Conservation (phyloP, 225 moss, liverwort and hornwort species). For the Marchantia paleacea region DNA sequence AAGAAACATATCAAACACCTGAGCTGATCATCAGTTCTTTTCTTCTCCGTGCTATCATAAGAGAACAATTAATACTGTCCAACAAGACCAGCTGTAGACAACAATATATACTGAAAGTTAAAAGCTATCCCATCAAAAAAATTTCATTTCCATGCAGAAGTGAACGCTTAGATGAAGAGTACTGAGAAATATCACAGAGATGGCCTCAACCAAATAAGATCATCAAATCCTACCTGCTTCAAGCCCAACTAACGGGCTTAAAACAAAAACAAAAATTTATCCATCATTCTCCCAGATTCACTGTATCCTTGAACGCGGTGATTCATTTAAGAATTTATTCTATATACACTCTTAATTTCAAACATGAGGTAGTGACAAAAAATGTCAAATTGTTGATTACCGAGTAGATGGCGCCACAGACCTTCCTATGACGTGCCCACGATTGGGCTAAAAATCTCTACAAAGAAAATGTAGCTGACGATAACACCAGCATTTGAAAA, state of each 20-base stretch:
- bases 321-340: background rate
- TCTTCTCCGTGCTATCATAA: too few relatives aligned
- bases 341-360: conserved; percentile 9
- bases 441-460: background rate
- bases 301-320: background rate
- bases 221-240: background rate
- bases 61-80: too few relatives aligned
- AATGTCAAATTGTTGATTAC: background rate
- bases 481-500: background rate
- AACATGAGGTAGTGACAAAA: conserved; percentile 5
- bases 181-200: background rate
- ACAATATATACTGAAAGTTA: too few relatives aligned
- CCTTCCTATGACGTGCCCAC: background rate
- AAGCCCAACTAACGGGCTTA: background rate
- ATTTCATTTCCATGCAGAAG: background rate
- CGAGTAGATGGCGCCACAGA: background rate
- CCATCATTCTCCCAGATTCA: background rate
- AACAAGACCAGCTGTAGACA: too few relatives aligned
- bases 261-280: background rate
- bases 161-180: too few relatives aligned
- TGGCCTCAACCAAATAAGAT: background rate
- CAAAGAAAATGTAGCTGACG: conserved; percentile 6
- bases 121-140: background rate
- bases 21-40: too few relatives aligned
- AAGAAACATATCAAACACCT: too few relatives aligned